These are phyloP conservation scores for Anisodus tanguticus DNA, from an alignment of 257 asterid species.

Conservation along the genomic window DNA sequence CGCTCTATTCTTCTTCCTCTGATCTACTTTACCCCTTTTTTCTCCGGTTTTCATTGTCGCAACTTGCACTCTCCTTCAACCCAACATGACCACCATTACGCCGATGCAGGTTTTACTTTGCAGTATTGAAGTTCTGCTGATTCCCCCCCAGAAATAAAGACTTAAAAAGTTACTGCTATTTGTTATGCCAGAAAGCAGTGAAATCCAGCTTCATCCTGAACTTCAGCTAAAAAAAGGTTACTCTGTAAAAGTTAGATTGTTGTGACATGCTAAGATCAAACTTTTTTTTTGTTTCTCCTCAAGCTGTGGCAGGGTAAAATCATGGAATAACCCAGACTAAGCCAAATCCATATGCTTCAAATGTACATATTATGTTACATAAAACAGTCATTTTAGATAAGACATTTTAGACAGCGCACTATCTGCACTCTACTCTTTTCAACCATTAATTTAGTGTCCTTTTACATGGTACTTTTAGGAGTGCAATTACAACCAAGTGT, in stretches of 20 bases:
- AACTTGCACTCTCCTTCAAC: no score
- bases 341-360: no score
- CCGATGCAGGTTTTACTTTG: neutral
- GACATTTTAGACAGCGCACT: neutral
- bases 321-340: no score
- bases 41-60: no score
- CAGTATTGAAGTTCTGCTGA: no score
- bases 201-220: neutral
- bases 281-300: no score
- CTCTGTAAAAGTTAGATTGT: neutral
- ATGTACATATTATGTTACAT: neutral
- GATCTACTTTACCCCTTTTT: no score
- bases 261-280: neutral
- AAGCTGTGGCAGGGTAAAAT: no score
- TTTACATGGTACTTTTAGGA: no score
- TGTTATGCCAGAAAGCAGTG: neutral
- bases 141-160: no score
- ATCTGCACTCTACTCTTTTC: neutral
- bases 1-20: no score
- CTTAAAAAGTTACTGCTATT: neutral
- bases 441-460: no score
- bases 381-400: neutral
- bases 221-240: neutral
- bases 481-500: neutral
- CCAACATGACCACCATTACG: neutral